These are phyloP conservation scores for Melanopsichium pennsylvanicum DNA, from an alignment of 1,284 basidiomycete species.

Conservation along the genomic window DNA sequence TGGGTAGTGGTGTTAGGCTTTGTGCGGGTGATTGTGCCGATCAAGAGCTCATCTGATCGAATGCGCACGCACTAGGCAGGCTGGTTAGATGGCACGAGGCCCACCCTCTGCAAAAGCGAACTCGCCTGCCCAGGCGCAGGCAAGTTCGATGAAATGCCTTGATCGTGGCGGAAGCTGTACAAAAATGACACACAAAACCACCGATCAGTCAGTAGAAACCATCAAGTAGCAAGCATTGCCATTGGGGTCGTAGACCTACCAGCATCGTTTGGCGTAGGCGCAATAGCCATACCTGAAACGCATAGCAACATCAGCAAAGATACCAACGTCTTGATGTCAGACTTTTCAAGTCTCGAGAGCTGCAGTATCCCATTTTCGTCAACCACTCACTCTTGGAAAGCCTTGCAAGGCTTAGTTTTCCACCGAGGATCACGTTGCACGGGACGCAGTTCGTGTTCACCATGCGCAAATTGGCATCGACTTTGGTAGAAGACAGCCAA, in stretches of 20 bases:
- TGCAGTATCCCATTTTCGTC: too few relatives aligned
- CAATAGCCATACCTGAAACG: slow-evolving; percentile 80
- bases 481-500: slow-evolving; percentile 4
- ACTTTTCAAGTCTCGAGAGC: too few relatives aligned
- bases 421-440: slow-evolving; percentile 88
- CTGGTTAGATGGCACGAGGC: too few relatives aligned
- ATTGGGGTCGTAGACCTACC: too few relatives aligned
- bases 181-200: not conserved
- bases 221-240: too few relatives aligned
- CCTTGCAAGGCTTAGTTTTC: slow-evolving; percentile 89
- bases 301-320: not conserved
- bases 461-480: slow-evolving; percentile 71
- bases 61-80: too few relatives aligned
- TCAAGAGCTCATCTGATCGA: too few relatives aligned
- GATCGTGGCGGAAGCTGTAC: slow-evolving; percentile 34
- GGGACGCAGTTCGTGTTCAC: slow-evolving; percentile 81
- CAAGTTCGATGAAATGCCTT: not conserved
- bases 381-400: slow-evolving; percentile 71
- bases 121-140: not conserved
- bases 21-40: too few relatives aligned
- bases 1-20: too few relatives aligned
- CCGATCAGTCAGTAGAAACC: too few relatives aligned
- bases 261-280: slow-evolving; percentile 79
- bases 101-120: slow-evolving; percentile 32
- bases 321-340: too few relatives aligned